These are phyloP conservation scores for Exophiala spinifera DNA, from an alignment of 2,329 filamentous ascomycete genomes.

Conservation along the genomic window DNA sequence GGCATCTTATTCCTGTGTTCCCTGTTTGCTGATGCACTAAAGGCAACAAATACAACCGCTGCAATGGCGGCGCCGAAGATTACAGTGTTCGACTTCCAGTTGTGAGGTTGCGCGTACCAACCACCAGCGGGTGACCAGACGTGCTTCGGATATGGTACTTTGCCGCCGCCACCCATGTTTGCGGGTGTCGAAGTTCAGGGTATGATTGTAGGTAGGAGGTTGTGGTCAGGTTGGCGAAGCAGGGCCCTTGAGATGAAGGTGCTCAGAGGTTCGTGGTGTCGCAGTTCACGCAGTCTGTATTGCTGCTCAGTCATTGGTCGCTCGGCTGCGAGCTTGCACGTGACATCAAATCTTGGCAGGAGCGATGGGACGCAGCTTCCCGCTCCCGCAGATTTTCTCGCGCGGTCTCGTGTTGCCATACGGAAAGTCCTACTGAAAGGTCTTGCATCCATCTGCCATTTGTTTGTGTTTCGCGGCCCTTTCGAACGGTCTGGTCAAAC, in stretches of 20 bases:
- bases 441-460: conserved; percentile 1
- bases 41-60: conserved; percentile 65
- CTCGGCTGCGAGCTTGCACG: neutral
- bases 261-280: neutral
- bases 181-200: neutral
- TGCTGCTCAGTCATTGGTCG: neutral
- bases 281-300: neutral
- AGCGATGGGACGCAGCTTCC: conserved; percentile 6
- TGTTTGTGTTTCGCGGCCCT: neutral
- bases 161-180: conserved; percentile 71
- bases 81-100: conserved; percentile 92
- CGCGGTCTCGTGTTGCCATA: conserved; percentile 28
- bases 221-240: too few species aligned
- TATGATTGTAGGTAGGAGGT: neutral
- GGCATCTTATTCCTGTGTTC: conserved; percentile 74
- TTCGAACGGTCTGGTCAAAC: neutral
- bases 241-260: too few species aligned
- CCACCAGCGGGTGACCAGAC: conserved; percentile 98
- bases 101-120: conserved; percentile 92
- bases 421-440: conserved; percentile 16
- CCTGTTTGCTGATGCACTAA: conserved; percentile 69
- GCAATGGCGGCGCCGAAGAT: conserved; percentile 67
- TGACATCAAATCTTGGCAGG: neutral
- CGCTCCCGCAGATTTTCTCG: conserved; percentile 17
- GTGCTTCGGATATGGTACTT: conserved; percentile 78